Base-by-base conservation (phyloP, 2,329 filamentous ascomycete genomes). In the Pseudogymnoascus sp. region DNA sequence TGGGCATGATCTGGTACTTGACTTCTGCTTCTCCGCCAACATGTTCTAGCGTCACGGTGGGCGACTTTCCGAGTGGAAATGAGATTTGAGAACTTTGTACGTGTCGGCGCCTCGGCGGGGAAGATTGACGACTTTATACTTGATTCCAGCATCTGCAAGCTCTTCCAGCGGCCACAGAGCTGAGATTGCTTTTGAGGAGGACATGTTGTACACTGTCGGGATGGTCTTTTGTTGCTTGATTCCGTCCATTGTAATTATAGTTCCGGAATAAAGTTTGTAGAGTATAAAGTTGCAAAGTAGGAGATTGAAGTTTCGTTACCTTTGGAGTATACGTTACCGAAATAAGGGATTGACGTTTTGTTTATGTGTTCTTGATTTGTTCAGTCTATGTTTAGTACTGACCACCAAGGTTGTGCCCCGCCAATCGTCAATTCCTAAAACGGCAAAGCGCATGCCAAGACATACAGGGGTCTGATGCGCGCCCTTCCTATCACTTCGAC, bases 141-240 rank as follows among this genome's bases (percentile, higher is more conserved):
- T 64, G 36, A 67, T 62, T 16, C 67, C 67, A 23, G 64, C 29
- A 5, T 42, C 62, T 40, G 63, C 39, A 60, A 72, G 61, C 61
- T 73, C 71, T 60, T 72, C 70, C 12, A 72, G 70, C 7, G 68
- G 67, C 67, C 68, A 72, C 39, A 70, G 63, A 36, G 69, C 42
- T 31, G 67, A 66, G 21, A 66, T 51, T 14, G 69, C 64, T 64
- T 69, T 68, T 10, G 70, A 68, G 26, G 66, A 68, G 31, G 68
- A 65, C 37, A 72, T 63, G 63, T 71, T 67, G 66, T 71, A 64
- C 11, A 72, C 64, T 11, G 68, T 71, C 6, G 68, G 70, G 57
- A 66, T 61, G 10, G 61, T 65, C 57, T 65, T 65, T 36, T 66
- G 65, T 16, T 37, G 26, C 10, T 57, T 57, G n/a, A 10, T 34